Conservation (phyloP, 2,329 filamentous ascomycete genomes). For the Paecilomyces dactylethromorphus region DNA sequence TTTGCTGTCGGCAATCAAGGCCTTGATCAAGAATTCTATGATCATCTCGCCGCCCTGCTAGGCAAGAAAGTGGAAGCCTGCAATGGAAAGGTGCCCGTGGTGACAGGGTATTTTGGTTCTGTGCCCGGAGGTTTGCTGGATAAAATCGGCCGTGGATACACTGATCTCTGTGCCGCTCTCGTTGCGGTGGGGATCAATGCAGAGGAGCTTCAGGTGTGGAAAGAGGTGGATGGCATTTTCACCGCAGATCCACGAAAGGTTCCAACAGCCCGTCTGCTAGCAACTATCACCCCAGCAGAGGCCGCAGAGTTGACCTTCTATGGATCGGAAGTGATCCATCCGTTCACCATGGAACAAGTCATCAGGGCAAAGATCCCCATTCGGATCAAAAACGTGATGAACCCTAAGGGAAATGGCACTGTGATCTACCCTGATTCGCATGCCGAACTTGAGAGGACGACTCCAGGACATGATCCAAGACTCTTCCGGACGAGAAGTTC, state of each 20-base stretch:
- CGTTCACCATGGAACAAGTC: conserved; percentile 95
- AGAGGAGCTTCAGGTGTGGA: conserved; percentile 92
- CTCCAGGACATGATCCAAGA: conserved; percentile 53
- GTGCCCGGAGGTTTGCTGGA: conserved; percentile 87
- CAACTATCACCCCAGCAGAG: conserved; percentile 85
- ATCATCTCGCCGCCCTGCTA: conserved; percentile 55
- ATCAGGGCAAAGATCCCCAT: conserved; percentile 60
- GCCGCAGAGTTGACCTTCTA: conserved; percentile 94
- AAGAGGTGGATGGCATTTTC: conserved; percentile 96
- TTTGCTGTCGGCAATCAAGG: conserved; percentile 49
- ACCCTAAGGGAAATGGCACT: conserved; percentile 56
- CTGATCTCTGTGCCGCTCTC: conserved; percentile 88
- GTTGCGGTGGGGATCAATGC: conserved; percentile 84
- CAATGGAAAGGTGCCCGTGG: conserved; percentile 62
- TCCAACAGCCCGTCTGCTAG: conserved; percentile 83
- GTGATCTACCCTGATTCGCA: conserved; percentile 66
- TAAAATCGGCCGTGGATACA: conserved; percentile 91
- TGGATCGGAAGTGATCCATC: conserved; percentile 94
- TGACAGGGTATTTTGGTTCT: conserved; percentile 92
- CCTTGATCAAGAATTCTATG: conserved; percentile 65
- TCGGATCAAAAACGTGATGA: conserved; percentile 65
- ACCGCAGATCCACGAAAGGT: conserved; percentile 80
- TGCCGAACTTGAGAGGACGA: conserved; percentile 44
- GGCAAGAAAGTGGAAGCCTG: conserved; percentile 60
- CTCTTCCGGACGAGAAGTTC: conserved; percentile 42